Base-by-base conservation (phyloP, 495 filamentous ascomycete genomes). In the Tuber magnatum region DNA sequence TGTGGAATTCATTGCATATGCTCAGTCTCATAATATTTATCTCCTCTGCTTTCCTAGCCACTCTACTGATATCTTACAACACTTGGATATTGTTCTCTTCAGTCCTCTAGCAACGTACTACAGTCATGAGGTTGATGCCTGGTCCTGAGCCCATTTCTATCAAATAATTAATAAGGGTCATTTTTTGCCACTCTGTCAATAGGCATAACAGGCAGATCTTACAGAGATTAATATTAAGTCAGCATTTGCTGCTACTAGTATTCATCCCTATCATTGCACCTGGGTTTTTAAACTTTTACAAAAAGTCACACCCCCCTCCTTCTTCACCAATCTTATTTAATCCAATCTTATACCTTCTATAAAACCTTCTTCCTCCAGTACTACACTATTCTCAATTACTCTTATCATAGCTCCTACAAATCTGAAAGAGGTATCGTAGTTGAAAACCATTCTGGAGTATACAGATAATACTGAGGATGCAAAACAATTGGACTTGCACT, bases 181-280 rank as follows among this genome's bases (percentile, higher is more conserved):
- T 41, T 75, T 77, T 71, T 73, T 80, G 35, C 75, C 71, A 0
- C 69, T 77, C 1, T 71, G 68, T 24, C 69, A 70, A 44, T 42
- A 71, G 7, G 61, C 75, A 4, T 24, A 51, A 32, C n/a, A 39
- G 32, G 18, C 35, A 22, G 38, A 43, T 8, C 71, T 71, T 18
- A 77, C 72, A 1, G n/a, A 70, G 28, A 38, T 69, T 28, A 77
- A 77, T 68, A 77, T 79, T 18, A 69, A 56, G n/a, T 70, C 39
- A 35, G 43, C 74, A 1, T 78, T 61, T 71, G 70, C 61, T 70
- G 14, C 70, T n/a, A 71, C 41, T 32, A 74, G 71, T 16, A 76
- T 76, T 56, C 16, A 48, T 41, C 61, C 70, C 24, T 56, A 28
- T 18, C 9, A 9, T 7, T 3, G 3, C 12, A 24, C n/a, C 0